Base-by-base conservation (phyloP, 306 rosid genomes). In the Adenanthera pavonina region DNA sequence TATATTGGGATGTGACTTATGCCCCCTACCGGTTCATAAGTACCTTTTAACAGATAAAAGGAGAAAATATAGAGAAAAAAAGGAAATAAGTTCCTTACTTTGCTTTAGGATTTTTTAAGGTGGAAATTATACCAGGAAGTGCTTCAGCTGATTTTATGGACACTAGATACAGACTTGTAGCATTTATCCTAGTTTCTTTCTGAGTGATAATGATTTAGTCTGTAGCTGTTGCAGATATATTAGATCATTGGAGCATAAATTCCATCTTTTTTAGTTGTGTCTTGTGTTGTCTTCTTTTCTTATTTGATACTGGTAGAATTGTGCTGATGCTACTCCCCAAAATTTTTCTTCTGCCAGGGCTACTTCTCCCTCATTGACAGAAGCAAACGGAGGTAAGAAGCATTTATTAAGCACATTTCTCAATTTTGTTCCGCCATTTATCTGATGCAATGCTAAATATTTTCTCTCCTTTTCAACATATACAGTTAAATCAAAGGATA, bases 301-400 rank as follows among this genome's bases (percentile, higher is more conserved):
- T 61, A 33, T 33, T 36, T 61, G 66, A 59, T 74, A 19, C 30
- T 59, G 49, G 59, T 46, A 34, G n/a, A n/a, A 53, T 66, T 44
- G 25, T 36, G 30, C 81, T 89, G 64, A 86, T 66, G 62, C 79
- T 33, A 35, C 76, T 43, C 40, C 49, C 9, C 40, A 53, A 1
- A 36, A 82, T 76, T 70, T 54, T 72, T 61, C 61, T 86, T 75
- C 69, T 86, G 69, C 49, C 83, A 91, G 97, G 80, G 81, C 10
- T n/a, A 69, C 61, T 30, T 61, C 72, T 52, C 72, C 91, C 41
- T 36, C 72, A 15, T 52, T 12, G 44, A 81, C 44, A 44, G 83
- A 78, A 78, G 66, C 82, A 82, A 65, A 75, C 41, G 78, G 75
- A 81, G 90, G 95, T 89, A 84, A 83, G 85, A 62, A 34, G 66